Conservation (phyloP, 257 asterid genomes). For the Voacanga thouarsii region DNA sequence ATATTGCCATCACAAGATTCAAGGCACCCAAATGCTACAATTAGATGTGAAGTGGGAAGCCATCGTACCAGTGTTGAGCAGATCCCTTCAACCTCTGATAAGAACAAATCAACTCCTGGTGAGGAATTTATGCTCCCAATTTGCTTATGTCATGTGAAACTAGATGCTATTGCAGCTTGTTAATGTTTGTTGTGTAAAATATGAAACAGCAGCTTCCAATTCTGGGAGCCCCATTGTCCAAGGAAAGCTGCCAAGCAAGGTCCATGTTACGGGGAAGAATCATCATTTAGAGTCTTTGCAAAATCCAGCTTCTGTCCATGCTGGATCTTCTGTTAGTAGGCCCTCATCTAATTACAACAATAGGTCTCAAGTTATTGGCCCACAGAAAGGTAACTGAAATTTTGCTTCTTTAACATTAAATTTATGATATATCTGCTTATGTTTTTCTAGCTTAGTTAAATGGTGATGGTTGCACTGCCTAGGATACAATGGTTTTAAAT, state of each 20-base stretch:
- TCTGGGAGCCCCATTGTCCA: slow-evolving; percentile 37
- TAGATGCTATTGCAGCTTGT: slow-evolving; percentile 9
- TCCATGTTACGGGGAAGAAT: slow-evolving; percentile 52
- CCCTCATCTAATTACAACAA: slow-evolving; percentile 72
- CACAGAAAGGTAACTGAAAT: slow-evolving; percentile 55
- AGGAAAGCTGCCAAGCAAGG: slow-evolving; percentile 42
- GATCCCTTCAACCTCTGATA: slow-evolving; percentile 5
- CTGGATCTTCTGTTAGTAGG: slow-evolving; percentile 54
- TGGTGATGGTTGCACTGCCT: slow-evolving; percentile 8
- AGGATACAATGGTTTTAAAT: slow-evolving; percentile 5
- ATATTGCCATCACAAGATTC: slow-evolving; percentile 24
- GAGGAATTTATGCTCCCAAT: slow-evolving; percentile 10
- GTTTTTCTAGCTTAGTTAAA: slow-evolving; percentile 10
- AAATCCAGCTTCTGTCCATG: slow-evolving; percentile 37
- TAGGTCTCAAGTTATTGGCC: slow-evolving; percentile 58
- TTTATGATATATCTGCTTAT: slow-evolving; percentile 13
- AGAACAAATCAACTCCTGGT: slow-evolving; percentile 29
- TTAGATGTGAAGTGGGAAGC: slow-evolving; percentile 16
- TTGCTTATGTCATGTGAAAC: not conserved
- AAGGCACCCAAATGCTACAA: slow-evolving; percentile 18
- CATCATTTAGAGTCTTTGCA: slow-evolving; percentile 46
- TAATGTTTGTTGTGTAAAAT: slow-evolving; percentile 18
- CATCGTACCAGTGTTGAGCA: slow-evolving; percentile 16
- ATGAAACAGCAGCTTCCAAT: slow-evolving; percentile 41
- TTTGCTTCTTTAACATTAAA: not conserved